phyloP scores from a whole-genome alignment of 768 basidiomycete genomes.

The Termitomyces titanicus region DNA sequence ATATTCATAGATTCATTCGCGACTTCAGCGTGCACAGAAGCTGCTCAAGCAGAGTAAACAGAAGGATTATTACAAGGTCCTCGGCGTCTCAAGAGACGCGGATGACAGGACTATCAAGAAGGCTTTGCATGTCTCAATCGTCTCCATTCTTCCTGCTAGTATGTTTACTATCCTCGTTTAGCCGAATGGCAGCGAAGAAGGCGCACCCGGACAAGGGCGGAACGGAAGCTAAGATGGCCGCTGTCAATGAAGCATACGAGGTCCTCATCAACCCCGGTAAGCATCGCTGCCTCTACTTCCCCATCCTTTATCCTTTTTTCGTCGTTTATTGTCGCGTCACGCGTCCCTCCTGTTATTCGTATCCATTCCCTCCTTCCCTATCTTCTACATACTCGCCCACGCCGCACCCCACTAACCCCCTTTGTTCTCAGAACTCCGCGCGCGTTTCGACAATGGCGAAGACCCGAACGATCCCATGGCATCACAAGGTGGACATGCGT shows the following conservation, averaged over 20 bases:
- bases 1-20: slow-evolving; percentile 53
- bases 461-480: slow-evolving; percentile 90
- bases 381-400: too few relatives aligned
- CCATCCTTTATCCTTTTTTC: neutral
- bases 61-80: slow-evolving; percentile 97
- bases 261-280: slow-evolving; percentile 76
- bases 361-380: too few relatives aligned
- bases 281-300: slow-evolving; percentile 9
- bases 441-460: slow-evolving; percentile 89
- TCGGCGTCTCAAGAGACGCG: slow-evolving; percentile 85
- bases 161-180: slow-evolving; percentile 21
- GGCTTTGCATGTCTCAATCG: slow-evolving; percentile 66
- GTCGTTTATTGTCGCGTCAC: neutral
- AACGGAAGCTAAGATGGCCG: slow-evolving; percentile 89
- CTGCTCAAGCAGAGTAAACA: slow-evolving; percentile 84
- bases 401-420: neutral
- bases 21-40: slow-evolving; percentile 80
- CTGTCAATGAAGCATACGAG: slow-evolving; percentile 95
- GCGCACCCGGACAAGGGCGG: slow-evolving; percentile 98
- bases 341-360: neutral
- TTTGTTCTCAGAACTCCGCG: slow-evolving; percentile 60
- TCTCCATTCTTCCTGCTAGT: neutral
- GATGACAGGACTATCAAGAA: slow-evolving; percentile 92
- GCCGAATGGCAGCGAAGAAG: slow-evolving; percentile 73
- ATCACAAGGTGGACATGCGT: slow-evolving; percentile 48